Percentiles rank a stretch among this genome's conserved stretches.
phyloP scores from a whole-genome alignment of 1,139 yeast genomes.

The Candida pseudoviswanathii region DNA sequence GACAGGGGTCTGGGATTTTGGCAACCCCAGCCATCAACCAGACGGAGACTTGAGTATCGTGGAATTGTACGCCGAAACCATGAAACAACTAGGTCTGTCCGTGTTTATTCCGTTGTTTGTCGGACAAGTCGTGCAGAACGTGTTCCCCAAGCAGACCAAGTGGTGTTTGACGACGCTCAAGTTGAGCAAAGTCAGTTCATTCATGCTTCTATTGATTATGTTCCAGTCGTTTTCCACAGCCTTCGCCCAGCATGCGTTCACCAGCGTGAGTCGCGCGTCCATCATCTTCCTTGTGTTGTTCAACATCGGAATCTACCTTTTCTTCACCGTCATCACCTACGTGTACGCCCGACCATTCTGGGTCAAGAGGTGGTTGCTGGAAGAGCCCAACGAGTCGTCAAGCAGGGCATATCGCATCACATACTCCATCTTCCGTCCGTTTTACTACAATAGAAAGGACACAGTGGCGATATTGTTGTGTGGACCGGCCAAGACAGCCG shows the following conservation, averaged over 20 bases:
- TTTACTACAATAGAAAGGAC: slow-evolving; percentile 69
- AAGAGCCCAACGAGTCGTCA: slow-evolving; percentile 48
- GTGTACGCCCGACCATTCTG: slow-evolving; percentile 63
- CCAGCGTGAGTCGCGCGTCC: slow-evolving; percentile 65
- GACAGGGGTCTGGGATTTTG: slow-evolving; percentile 66
- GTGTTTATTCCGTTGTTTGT: slow-evolving; percentile 83
- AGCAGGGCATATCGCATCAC: slow-evolving; percentile 41
- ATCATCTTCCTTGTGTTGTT: slow-evolving; percentile 78
- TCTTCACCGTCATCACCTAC: slow-evolving; percentile 68
- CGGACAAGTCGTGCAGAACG: slow-evolving; percentile 80
- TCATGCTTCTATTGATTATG: slow-evolving; percentile 78
- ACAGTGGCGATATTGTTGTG: slow-evolving; percentile 81
- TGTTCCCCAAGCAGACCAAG: slow-evolving; percentile 64
- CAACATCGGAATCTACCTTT: slow-evolving; percentile 74
- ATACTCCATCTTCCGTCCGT: slow-evolving; percentile 56
- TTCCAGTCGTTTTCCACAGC: slow-evolving; percentile 89
- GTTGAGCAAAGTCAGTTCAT: slow-evolving; percentile 71
- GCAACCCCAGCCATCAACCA: slow-evolving; percentile 68
- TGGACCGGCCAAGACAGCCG: slow-evolving; percentile 93
- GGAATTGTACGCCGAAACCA: slow-evolving; percentile 68
- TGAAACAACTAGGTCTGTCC: slow-evolving; percentile 83
- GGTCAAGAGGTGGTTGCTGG: slow-evolving; percentile 43
- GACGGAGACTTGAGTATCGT: slow-evolving; percentile 48
- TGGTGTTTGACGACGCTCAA: slow-evolving; percentile 61
- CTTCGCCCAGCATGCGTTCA: slow-evolving; percentile 77